Base-by-base conservation (phyloP, 805 yeast species). In the Cyberlindnera suaveolens region DNA sequence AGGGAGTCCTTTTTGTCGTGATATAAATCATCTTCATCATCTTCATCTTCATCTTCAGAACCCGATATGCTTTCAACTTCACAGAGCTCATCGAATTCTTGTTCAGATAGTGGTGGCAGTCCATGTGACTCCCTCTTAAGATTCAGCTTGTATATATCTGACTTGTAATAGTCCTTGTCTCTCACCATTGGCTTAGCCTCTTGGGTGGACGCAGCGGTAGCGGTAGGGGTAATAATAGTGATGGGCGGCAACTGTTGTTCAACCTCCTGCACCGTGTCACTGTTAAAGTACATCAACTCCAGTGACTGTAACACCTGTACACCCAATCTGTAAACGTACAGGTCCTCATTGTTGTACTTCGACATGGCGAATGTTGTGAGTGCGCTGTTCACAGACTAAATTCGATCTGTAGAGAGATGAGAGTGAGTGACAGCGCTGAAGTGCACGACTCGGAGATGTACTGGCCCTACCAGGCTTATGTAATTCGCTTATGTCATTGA, bases 131-230 rank as follows among this genome's bases (percentile, higher is more conserved):
- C 57, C 42, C 90, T 66, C 57, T 80, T 81, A 41, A 76, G 49
- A 56, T 86, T 86, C 54, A 71, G 69, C 32, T 77, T 67, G 53
- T 82, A 80, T 18, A 71, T 66, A 52, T 80, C 86, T 0, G 80
- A 67, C 52, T 75, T 78, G 61, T 71, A 80, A 52, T 80, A 85
- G 3, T 55, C 60, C 44, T 69, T 66, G 31, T 61, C 54, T 15
- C 39, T 50, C 11, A 32, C 5, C 20, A 31, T 18, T 19, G 29
- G 26, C 20, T 36, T 19, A 34, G 41, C 31, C 19, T 35, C 26
- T 13, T 47, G 27, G 20, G 47, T 51, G n/a, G 57, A 49, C 46
- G 41, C 34, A 58, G 44, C 5, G 27, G 11, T 23, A 19, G 23
- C 23, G 18, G 3, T 17, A 17, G 18, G n/a, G 6, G 26, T 3